Evolutionary conservation across 768 basidiomycete genomes (phyloP), one percentile per base, ranked within the genome.

Genomic region (Stropharia rugosoannulata): DNA sequence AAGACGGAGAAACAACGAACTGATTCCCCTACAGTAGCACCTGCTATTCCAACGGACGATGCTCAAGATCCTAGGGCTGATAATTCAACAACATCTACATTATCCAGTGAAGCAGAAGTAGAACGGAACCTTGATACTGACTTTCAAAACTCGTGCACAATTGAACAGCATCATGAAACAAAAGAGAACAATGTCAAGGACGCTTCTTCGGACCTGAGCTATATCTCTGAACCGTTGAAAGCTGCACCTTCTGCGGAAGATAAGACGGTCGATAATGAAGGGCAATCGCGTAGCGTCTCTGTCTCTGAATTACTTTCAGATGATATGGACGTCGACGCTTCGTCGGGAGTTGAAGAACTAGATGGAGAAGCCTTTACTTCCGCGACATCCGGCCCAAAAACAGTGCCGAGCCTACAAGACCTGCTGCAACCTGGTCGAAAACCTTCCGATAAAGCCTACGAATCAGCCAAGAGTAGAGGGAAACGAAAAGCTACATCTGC

Each of bases 21-120:
- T 29, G 19, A 22, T 40, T n/a, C 13, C 15, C 19, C 36, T n/a
- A 2, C 36, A 19, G 36, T 38, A 37, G 27, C 29, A 10, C 29
- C 18, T 39, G 25, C 47, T 15, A n/a, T 6, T 32, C 27, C 29
- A 3, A 35, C 18, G 47, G 27, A 42, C 4, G 22, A 11, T 25
- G 15, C 10, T 16, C 12, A 49, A 47, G 22, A 19, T 13, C 29
- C 41, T 16, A 35, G 12, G 25, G 36, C 25, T 42, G 56, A 60
- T 11, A 60, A 64, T 5, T 40, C 59, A 27, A 59, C 35, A 22
- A 29, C 11, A 39, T 52, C 51, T 44, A 12, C 58, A 22, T 60
- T 53, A 29, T 51, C 61, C 12, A 70, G 68, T 57, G 73, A 74
- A 57, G 65, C 49, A 38, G 72, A 71, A 57, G 69, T 73, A 18